phyloP scores from a whole-genome alignment of 805 yeast genomes.

The Nakazawaea anatomiae region DNA sequence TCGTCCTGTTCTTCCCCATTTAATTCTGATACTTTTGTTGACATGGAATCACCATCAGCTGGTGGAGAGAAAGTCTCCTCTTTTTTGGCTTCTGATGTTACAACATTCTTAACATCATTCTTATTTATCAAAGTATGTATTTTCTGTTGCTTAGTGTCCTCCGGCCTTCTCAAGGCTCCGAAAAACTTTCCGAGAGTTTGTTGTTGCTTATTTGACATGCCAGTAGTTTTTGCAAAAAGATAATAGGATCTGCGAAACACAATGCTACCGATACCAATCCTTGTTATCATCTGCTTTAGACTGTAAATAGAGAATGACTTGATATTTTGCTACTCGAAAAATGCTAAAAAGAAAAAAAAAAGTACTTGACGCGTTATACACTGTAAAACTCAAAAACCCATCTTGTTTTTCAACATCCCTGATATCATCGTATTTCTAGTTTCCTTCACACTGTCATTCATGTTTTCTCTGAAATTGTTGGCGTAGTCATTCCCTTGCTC shows the following conservation, averaged over 20 bases:
- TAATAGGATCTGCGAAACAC: neutral
- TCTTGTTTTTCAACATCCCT: conserved; percentile 6
- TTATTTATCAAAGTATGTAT: neutral
- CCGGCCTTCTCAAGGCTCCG: conserved; percentile 8
- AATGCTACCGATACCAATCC: neutral
- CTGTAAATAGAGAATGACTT: neutral
- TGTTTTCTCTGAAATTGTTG: conserved; percentile 42
- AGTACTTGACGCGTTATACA: neutral
- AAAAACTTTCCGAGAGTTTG: conserved; percentile 11
- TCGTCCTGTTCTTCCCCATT: neutral
- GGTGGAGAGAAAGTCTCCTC: too few species aligned
- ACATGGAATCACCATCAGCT: too few species aligned
- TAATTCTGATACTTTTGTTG: too few species aligned
- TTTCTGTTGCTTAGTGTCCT: conserved; percentile 8
- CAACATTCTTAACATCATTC: neutral
- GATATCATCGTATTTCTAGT: conserved; percentile 5
- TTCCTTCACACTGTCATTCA: conserved; percentile 28
- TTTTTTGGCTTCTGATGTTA: neutral
- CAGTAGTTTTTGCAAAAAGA: neutral
- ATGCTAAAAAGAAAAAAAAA: neutral
- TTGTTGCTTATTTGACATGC: conserved; percentile 9
- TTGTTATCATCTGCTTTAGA: neutral
- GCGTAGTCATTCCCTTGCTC: conserved; percentile 55
- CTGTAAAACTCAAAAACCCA: conserved; percentile 2
- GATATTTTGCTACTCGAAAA: neutral